Evolutionary conservation across 106 monocot species (phyloP).

Genomic region (Dioscorea zingiberensis): DNA sequence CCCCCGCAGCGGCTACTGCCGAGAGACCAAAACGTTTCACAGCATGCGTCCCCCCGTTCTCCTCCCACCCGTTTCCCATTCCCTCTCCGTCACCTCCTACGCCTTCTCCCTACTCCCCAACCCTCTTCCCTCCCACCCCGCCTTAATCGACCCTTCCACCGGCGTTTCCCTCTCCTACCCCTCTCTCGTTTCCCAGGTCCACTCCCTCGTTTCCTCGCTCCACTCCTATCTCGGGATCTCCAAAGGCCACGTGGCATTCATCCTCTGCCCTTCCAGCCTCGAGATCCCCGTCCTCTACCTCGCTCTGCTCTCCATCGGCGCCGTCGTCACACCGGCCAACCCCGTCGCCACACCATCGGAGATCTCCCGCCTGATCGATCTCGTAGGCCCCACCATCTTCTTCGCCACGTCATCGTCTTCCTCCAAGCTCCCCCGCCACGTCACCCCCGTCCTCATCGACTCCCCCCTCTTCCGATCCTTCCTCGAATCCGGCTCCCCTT

Average conservation of each 20-base stretch:
- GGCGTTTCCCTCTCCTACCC: conserved; percentile 31
- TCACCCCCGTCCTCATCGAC: conserved; percentile 20
- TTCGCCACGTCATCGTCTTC: conserved; percentile 20
- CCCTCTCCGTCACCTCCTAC: conserved; percentile 19
- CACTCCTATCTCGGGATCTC: conserved; percentile 12
- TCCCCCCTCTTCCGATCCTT: conserved; percentile 3
- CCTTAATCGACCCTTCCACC: conserved; percentile 28
- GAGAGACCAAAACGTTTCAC: conserved; percentile 25
- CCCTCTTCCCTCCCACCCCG: conserved; percentile 11
- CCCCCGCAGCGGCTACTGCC: conserved; percentile 29
- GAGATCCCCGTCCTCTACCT: conserved; percentile 30
- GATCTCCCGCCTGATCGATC: conserved; percentile 9
- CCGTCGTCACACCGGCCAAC: conserved; percentile 28
- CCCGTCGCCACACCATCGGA: conserved; percentile 23
- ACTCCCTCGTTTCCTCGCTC: conserved; percentile 21
- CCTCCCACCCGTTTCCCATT: conserved; percentile 22
- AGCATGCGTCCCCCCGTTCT: conserved; percentile 15
- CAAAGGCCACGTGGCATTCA: conserved; percentile 26
- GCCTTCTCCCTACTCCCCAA: conserved; percentile 25
- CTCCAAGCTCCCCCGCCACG: conserved; percentile 15
- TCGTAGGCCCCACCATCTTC: conserved; percentile 17
- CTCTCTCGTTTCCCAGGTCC: conserved; percentile 10
- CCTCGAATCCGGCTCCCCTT: neutral
- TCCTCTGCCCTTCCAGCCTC: conserved; percentile 17
- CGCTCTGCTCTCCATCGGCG: conserved; percentile 36